These are phyloP conservation scores for Rugonectria rugulosa DNA, from an alignment of 2,329 filamentous ascomycete genomes.

Conservation along the genomic window DNA sequence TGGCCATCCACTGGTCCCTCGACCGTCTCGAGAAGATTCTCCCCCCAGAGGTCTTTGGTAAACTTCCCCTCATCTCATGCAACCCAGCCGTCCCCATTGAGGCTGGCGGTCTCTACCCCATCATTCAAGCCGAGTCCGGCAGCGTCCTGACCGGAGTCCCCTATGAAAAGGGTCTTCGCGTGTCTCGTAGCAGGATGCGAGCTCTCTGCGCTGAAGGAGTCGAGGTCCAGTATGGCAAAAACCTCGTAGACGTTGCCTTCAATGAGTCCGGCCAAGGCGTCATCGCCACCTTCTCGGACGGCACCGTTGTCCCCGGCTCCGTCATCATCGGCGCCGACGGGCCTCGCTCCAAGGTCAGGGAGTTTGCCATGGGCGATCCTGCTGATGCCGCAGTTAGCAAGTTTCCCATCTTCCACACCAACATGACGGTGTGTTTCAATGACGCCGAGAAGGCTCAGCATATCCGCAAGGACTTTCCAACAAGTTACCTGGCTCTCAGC, in stretches of 20 bases:
- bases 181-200: conserved; percentile 31
- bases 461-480: conserved; percentile 27
- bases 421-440: conserved; percentile 34
- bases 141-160: conserved; percentile 27
- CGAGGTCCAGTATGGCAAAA: conserved; percentile 30
- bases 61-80: conserved; percentile 30
- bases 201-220: conserved; percentile 28
- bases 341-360: conserved; percentile 28
- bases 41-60: conserved; percentile 22
- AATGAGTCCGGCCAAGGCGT: conserved; percentile 26
- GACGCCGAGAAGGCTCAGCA: conserved; percentile 32
- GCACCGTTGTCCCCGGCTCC: conserved; percentile 16
- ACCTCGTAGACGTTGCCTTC: conserved; percentile 28
- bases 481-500: conserved; percentile 33
- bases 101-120: conserved; percentile 30
- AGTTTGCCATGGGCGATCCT: conserved; percentile 29
- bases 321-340: conserved; percentile 32
- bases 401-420: conserved; percentile 36
- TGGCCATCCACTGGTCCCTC: conserved; percentile 34
- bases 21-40: conserved; percentile 27
- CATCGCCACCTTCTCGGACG: conserved; percentile 27
- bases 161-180: conserved; percentile 30
- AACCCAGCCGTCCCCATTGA: conserved; percentile 31
- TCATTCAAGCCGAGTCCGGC: conserved; percentile 33
- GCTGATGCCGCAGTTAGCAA: conserved; percentile 30